Base-by-base conservation (phyloP, 495 filamentous ascomycete genomes). In the Collariella sp. region DNA sequence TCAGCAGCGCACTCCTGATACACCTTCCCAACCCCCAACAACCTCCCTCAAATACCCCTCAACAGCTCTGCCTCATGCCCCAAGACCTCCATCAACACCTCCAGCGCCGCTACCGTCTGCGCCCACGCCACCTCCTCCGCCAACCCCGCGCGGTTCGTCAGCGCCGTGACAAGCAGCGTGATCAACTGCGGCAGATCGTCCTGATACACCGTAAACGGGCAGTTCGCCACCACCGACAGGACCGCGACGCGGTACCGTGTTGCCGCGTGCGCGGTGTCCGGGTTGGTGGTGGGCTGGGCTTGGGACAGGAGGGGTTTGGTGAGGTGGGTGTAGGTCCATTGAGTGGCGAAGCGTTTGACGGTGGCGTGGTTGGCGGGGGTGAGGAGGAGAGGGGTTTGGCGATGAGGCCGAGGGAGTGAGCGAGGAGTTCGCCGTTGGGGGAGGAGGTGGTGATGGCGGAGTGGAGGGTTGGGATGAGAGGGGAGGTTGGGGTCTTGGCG, bases 131-230 rank as follows among this genome's bases (percentile, higher is more conserved):
- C 15, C 34, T 63, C 41, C 45, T 60, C 52, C 3, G 59, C 56
- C 6, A 52, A 31, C 6, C 39, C 29, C 19, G 38, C 29, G 3
- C 24, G 45, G 22, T 44, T 58, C 51, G 9, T 51, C n/a, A 74
- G 52, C 2, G 71, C 65, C 2, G 65, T 65, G 31, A 78, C 68
- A 23, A 70, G 62, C 0, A 76, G 56, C 0, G 67, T 66, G 11
- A 72, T 61, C 13, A 78, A 57, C 10, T 54, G 35, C 12, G 56
- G 58, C 1, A 66, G 44, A 35, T 76, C 72, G 18, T 70, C 67
- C 19, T 74, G 61, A 51, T 72, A 78, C 5, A 72, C 61, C n/a
- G 59, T 55, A 41, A 69, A 73, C 4, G 63, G 62, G 19, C 72
- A 65, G 59, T 75, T 66, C 38, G 57, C 65, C 31, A 74, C 57